These are phyloP conservation scores for Annulohypoxylon moriforme DNA, from an alignment of 495 filamentous ascomycete genomes.

Conservation along the genomic window DNA sequence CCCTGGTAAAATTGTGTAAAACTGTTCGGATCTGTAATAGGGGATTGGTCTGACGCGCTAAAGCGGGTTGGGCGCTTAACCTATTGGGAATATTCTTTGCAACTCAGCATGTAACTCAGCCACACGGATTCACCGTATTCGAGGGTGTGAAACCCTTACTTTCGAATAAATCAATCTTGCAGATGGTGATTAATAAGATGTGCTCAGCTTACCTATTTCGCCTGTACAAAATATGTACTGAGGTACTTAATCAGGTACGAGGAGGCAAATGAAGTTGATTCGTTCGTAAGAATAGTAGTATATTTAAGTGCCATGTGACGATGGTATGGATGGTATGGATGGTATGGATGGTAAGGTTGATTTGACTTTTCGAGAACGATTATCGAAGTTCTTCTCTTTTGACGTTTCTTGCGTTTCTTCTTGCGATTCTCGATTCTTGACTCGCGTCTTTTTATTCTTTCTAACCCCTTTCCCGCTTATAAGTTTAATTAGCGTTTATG, in stretches of 20 bases:
- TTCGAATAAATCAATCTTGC: conserved; percentile 4
- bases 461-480: conserved; percentile 24
- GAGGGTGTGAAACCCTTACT: conserved; percentile 25
- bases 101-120: conserved; percentile 27
- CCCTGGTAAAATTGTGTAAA: not conserved
- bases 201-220: conserved; percentile 22
- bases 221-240: not conserved
- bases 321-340: not conserved
- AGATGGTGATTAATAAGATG: not conserved
- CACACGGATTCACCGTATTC: conserved; percentile 37
- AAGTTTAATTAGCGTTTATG: conserved; percentile 44
- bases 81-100: conserved; percentile 22
- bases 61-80: conserved; percentile 29
- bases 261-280: not conserved
- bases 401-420: not conserved
- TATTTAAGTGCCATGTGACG: not conserved
- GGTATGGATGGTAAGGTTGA: not conserved
- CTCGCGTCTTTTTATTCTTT: conserved; percentile 5
- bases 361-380: conserved; percentile 20
- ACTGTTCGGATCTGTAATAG: conserved; percentile 13
- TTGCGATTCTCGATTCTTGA: conserved; percentile 3
- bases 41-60: conserved; percentile 29
- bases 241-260: conserved; percentile 6
- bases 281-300: not conserved
- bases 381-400: conserved; percentile 19